Conservation (phyloP, 805 yeast genomes). For the Hanseniaspora lachancei region DNA sequence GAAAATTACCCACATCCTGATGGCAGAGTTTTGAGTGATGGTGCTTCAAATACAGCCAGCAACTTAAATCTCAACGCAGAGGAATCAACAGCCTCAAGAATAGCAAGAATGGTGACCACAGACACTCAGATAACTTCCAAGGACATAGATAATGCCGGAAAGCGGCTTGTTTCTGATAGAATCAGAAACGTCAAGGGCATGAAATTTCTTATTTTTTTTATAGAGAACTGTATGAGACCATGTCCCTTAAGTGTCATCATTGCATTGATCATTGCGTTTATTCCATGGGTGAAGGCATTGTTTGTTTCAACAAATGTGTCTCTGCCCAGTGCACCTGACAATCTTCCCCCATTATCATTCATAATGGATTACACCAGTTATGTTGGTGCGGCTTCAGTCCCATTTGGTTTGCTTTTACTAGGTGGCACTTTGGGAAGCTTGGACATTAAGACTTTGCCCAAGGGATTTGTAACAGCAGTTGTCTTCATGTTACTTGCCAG, state of each 20-base stretch:
- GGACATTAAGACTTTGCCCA: conserved; percentile 44
- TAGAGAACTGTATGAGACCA: conserved; percentile 55
- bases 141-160: conserved; percentile 25
- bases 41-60: neutral
- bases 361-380: conserved; percentile 69
- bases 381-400: conserved; percentile 81
- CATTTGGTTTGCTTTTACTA: conserved; percentile 66
- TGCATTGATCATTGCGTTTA: conserved; percentile 58
- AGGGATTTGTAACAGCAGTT: conserved; percentile 58
- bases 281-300: conserved; percentile 75
- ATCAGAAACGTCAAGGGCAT: conserved; percentile 23
- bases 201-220: conserved; percentile 24
- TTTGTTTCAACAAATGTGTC: conserved; percentile 40
- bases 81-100: conserved; percentile 19
- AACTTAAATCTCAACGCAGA: conserved; percentile 11
- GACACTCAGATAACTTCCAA: conserved; percentile 25
- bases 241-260: conserved; percentile 56
- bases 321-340: conserved; percentile 73
- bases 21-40: too few species aligned
- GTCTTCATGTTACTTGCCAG: conserved; percentile 43
- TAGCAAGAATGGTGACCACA: conserved; percentile 26
- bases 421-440: conserved; percentile 86
- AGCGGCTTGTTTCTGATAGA: conserved; percentile 19
- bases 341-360: conserved; percentile 71
- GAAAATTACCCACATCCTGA: neutral